Conservation (phyloP, 306 rosid genomes). For the Acacia confusa region DNA sequence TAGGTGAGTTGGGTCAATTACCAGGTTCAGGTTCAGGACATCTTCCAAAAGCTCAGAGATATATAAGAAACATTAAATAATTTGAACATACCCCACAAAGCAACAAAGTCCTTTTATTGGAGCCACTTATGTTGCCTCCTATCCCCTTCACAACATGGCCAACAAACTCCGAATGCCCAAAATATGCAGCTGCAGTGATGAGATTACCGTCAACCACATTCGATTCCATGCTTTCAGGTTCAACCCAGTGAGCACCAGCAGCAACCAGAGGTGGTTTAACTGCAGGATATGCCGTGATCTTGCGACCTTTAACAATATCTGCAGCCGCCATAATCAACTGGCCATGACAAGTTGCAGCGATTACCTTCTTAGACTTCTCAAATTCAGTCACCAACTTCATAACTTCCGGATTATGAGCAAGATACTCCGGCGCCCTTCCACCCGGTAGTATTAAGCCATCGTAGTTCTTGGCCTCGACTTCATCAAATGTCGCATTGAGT, state of each 20-base stretch:
- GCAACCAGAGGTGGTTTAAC: slow-evolving; percentile 51
- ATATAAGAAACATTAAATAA: background rate
- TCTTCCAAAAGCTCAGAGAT: too few relatives aligned
- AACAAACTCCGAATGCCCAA: slow-evolving; percentile 52
- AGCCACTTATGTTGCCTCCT: slow-evolving; percentile 60
- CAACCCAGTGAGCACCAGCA: slow-evolving; percentile 69
- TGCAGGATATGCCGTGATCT: slow-evolving; percentile 56
- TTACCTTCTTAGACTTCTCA: slow-evolving; percentile 42
- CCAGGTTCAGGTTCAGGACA: too few relatives aligned
- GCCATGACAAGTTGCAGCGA: slow-evolving; percentile 63
- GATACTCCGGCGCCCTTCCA: slow-evolving; percentile 79
- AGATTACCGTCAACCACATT: slow-evolving; percentile 59
- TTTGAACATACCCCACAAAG: slow-evolving; percentile 65
- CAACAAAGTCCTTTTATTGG: slow-evolving; percentile 51
- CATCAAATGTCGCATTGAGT: slow-evolving; percentile 63
- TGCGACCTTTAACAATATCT: slow-evolving; percentile 44
- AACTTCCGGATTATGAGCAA: slow-evolving; percentile 48
- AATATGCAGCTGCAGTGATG: slow-evolving; percentile 46
- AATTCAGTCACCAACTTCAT: slow-evolving; percentile 44
- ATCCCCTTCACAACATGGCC: slow-evolving; percentile 54
- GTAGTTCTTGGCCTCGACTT: slow-evolving; percentile 44
- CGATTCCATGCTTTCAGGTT: slow-evolving; percentile 43
- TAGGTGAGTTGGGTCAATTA: background rate
- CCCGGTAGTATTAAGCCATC: slow-evolving; percentile 68
- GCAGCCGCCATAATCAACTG: slow-evolving; percentile 75